These are phyloP conservation scores for Hypoxylon crocopeplum DNA, from an alignment of 495 filamentous ascomycete species.

Conservation along the genomic window DNA sequence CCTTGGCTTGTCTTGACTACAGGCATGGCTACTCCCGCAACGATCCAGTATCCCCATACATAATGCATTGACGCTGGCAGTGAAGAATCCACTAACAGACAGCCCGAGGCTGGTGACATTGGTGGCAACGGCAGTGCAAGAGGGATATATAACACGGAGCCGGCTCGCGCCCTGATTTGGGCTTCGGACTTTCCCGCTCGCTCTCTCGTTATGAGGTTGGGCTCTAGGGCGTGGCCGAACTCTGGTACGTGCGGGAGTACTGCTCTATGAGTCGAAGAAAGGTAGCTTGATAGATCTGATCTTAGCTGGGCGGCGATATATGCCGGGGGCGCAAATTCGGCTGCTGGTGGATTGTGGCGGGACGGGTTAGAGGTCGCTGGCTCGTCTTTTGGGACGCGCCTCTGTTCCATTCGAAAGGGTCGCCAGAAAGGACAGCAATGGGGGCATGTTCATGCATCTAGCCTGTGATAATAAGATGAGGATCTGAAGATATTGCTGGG, in stretches of 20 bases:
- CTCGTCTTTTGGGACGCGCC: neutral
- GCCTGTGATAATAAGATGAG: too few species aligned
- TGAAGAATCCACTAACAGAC: neutral
- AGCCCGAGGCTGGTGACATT: neutral
- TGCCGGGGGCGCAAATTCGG: conserved; percentile 1
- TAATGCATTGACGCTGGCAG: neutral
- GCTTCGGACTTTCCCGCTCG: neutral
- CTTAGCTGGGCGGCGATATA: conserved; percentile 10
- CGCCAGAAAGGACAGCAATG: too few species aligned
- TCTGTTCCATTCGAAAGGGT: neutral
- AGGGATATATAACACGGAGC: conserved; percentile 1
- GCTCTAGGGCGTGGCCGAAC: neutral
- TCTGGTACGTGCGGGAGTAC: conserved; percentile 4
- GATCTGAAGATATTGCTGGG: neutral
- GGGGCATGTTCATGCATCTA: too few species aligned
- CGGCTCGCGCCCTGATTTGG: neutral
- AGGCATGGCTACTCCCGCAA: neutral
- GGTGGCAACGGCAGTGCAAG: neutral
- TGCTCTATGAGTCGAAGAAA: neutral
- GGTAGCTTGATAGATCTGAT: neutral
- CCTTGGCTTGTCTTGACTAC: conserved; percentile 1
- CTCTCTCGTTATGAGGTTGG: conserved; percentile 1
- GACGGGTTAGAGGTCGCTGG: neutral
- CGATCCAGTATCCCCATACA: conserved; percentile 19
- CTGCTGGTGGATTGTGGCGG: neutral